These are phyloP conservation scores for Hygrocybe punicea DNA, from an alignment of 768 basidiomycete species.

Conservation along the genomic window DNA sequence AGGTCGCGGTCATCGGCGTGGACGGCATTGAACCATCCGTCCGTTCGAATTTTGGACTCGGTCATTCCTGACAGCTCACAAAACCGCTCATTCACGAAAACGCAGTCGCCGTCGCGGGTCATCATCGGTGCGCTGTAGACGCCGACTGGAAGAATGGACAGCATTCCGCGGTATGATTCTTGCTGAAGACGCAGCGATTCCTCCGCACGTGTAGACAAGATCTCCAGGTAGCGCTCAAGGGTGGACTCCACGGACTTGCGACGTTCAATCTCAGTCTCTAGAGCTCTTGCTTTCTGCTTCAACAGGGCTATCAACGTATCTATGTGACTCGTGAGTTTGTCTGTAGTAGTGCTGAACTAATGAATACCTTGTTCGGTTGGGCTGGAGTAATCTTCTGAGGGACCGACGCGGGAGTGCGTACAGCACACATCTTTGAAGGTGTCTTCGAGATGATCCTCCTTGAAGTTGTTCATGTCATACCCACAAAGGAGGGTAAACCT, in stretches of 20 bases:
- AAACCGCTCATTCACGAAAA: constrained; percentile 8
- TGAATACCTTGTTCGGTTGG: not conserved
- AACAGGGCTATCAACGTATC: constrained; percentile 4
- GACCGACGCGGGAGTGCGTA: constrained; percentile 5
- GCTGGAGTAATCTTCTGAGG: constrained; percentile 1
- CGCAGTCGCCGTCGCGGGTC: not conserved
- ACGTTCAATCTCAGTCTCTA: constrained; percentile 6
- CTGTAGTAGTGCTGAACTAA: not conserved
- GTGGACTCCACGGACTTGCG: constrained; percentile 5
- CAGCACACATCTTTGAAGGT: constrained; percentile 3
- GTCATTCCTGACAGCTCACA: constrained; percentile 6
- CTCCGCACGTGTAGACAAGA: constrained; percentile 4
- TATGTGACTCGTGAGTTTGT: not conserved
- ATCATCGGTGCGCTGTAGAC: constrained; percentile 4
- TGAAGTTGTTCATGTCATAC: constrained; percentile 9
- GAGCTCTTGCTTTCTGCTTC: constrained; percentile 4
- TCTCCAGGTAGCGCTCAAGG: constrained; percentile 3
- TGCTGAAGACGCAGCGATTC: constrained; percentile 6
- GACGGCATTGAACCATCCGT: constrained; percentile 2
- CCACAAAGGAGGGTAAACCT: constrained; percentile 6
- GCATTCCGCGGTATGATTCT: constrained; percentile 4
- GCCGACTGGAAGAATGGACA: constrained; percentile 5
- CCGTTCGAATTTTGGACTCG: not conserved
- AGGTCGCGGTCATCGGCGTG: constrained; percentile 2
- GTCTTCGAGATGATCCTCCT: not conserved